Evolutionary conservation across 2,329 filamentous ascomycete genomes (phyloP).

Genomic region (Pseudogymnoascus sp.): DNA sequence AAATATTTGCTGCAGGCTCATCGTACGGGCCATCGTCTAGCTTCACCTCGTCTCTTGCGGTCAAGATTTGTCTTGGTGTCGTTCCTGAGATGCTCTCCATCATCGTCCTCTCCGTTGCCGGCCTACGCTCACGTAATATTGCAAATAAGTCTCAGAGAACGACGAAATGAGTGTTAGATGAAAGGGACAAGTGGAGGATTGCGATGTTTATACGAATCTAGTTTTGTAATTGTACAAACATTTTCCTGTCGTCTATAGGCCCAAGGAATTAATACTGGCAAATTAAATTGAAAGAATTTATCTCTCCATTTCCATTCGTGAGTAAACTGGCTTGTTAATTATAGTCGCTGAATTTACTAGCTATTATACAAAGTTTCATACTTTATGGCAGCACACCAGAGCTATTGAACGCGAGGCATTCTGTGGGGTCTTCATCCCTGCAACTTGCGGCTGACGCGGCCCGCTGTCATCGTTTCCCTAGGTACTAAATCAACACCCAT

Average conservation of each 20-base stretch:
- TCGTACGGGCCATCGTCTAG: neutral
- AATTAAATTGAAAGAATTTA: too few species aligned
- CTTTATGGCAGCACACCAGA: neutral
- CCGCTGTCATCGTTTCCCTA: neutral
- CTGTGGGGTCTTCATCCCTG: neutral
- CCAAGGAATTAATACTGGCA: too few species aligned
- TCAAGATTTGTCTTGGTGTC: neutral
- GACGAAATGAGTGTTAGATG: neutral
- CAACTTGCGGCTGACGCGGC: neutral
- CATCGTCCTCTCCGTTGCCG: neutral
- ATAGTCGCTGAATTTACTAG: too few species aligned
- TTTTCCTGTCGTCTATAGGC: too few species aligned
- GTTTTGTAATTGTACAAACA: too few species aligned
- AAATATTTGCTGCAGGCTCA: conserved; percentile 1
- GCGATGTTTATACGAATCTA: neutral
- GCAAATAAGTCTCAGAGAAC: neutral
- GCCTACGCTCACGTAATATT: neutral
- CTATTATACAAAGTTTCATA: too few species aligned
- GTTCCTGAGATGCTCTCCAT: neutral
- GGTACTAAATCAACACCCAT: neutral
- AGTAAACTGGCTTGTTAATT: too few species aligned
- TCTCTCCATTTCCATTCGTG: too few species aligned
- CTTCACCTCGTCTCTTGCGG: conserved; percentile 1
- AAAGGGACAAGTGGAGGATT: neutral
- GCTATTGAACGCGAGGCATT: neutral